These are phyloP conservation scores for Aciculoconidium aculeatum DNA, from an alignment of 805 yeast genomes.

Conservation along the genomic window DNA sequence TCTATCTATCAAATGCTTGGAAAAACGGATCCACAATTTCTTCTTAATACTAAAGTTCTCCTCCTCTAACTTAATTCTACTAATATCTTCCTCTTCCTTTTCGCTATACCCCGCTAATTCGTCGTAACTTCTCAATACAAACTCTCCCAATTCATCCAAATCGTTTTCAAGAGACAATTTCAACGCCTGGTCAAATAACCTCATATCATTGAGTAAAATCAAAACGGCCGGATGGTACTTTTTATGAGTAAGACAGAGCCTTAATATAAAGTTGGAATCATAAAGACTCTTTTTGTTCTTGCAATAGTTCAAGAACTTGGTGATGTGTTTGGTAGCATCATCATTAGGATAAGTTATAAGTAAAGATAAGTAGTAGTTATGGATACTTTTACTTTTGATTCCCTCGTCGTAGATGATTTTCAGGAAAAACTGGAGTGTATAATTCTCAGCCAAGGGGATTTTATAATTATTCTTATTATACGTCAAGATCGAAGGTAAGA, in stretches of 20 bases:
- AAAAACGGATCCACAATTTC: slow-evolving; percentile 66
- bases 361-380: slow-evolving; percentile 66
- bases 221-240: slow-evolving; percentile 63
- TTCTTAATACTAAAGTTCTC: slow-evolving; percentile 45
- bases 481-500: slow-evolving; percentile 71
- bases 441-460: slow-evolving; percentile 45
- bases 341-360: slow-evolving; percentile 41
- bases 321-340: slow-evolving; percentile 23
- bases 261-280: slow-evolving; percentile 68
- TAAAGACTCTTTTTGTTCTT: slow-evolving; percentile 23
- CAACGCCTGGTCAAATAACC: slow-evolving; percentile 75
- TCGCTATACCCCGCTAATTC: slow-evolving; percentile 13
- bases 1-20: slow-evolving; percentile 41
- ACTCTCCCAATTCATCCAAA: slow-evolving; percentile 48
- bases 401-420: slow-evolving; percentile 40
- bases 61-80: slow-evolving; percentile 29
- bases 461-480: slow-evolving; percentile 47
- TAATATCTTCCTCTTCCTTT: slow-evolving; percentile 32
- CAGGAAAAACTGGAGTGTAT: slow-evolving; percentile 59
- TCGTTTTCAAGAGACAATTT: slow-evolving; percentile 60
- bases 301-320: slow-evolving; percentile 21
- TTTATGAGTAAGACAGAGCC: slow-evolving; percentile 60
- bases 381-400: slow-evolving; percentile 43
- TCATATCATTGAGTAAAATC: slow-evolving; percentile 60
- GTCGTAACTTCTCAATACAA: slow-evolving; percentile 29